Base-by-base conservation (phyloP, 345 rosid genomes). In the Conringia planisiliqua region DNA sequence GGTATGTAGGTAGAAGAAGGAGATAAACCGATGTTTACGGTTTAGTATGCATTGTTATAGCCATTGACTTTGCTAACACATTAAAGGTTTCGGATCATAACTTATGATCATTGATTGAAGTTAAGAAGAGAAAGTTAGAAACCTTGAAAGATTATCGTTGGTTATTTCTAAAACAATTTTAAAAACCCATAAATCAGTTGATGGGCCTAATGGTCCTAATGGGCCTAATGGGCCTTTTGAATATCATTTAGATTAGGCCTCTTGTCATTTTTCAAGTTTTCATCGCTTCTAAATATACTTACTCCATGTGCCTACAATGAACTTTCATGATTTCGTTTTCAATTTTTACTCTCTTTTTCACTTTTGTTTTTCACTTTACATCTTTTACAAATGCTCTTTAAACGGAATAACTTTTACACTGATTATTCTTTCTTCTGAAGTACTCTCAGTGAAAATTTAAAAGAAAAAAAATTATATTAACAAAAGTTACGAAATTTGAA, bases 271-370 rank as follows among this genome's bases (percentile, higher is more conserved):
- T 26, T 55, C 29, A 7, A 6, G 3, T 0, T 47, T 57, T 20
- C 46, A 18, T 12, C 16, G 6, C 35, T 4, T 18, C 10, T 24
- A 57, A 26, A 46, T 24, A 18, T 36, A 22, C 35, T 40, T 36
- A 22, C 35, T 40, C 50, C 62, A 17, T 56, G 58, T 35, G 59
- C 33, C 44, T 57, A 32, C 10, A 42, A 40, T 55, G 46, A 35
- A 71, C 65, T 74, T 66, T 68, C 69, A 68, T 75, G 63, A 75
- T 75, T 75, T 62, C 58, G 54, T 54, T 47, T 70, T 69, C 59
- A 35, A 26, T 52, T 70, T 68, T 62, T 17, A 44, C 60, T 50
- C 71, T 62, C 47, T 74, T 55, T 26, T 18, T 22, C 55, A 48
- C 9, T 24, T 7, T 17, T 38, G 29, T 24, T 35, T 4, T 74